Conservation (phyloP, 2,329 filamentous ascomycete genomes). For the Botryotinia globosa region DNA sequence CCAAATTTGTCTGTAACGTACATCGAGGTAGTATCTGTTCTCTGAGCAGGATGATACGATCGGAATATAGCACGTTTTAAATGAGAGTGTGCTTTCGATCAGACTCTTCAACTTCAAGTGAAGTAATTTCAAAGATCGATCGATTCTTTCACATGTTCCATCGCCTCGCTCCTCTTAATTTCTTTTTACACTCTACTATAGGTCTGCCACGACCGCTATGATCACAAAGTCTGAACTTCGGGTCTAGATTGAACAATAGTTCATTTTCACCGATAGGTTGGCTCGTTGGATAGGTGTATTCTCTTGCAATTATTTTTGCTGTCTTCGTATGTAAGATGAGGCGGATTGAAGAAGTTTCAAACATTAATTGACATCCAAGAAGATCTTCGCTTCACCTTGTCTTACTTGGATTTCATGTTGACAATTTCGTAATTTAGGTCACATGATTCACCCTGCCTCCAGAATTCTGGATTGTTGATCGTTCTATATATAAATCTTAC, state of each 20-base stretch:
- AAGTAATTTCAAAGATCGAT: background rate
- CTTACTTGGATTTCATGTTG: background rate
- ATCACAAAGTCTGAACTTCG: background rate
- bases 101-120: slow-evolving; percentile 13
- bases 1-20: background rate
- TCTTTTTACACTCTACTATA: background rate
- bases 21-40: background rate
- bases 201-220: slow-evolving; percentile 11
- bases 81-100: slow-evolving; percentile 1
- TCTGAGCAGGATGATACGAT: background rate
- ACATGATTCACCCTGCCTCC: slow-evolving; percentile 12
- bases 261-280: slow-evolving; percentile 8
- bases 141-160: background rate
- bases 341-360: slow-evolving; percentile 9
- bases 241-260: slow-evolving; percentile 1
- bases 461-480: slow-evolving; percentile 14
- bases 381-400: slow-evolving; percentile 15
- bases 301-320: background rate
- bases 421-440: slow-evolving; percentile 5
- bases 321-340: slow-evolving; percentile 18
- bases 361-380: background rate
- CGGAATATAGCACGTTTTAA: background rate
- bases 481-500: slow-evolving; percentile 18
- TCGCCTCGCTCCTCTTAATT: background rate
- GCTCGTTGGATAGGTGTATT: background rate